Evolutionary conservation across 371 early-diverging fungal species (phyloP), one percentile per base, ranked within the genome.

Genomic region (Mucor lusitanicus): DNA sequence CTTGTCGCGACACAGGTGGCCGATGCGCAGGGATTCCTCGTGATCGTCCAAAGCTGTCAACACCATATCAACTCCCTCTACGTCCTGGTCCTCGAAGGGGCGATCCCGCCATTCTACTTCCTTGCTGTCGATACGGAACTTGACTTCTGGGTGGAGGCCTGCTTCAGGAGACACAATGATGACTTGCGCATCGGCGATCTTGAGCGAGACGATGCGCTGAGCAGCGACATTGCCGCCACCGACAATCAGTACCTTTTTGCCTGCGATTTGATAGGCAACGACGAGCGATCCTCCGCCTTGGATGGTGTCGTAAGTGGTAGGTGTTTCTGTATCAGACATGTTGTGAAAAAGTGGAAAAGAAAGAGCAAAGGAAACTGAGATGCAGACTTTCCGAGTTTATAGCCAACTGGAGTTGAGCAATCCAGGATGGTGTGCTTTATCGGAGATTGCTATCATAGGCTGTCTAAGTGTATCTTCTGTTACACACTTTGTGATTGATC

Each of bases 161-260:
- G 77, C 63, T n/a, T 79, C 78, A 0, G 92, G 91, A 9, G 88
- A 87, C 1, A 94, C 87, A 13, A 94, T 70, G 0, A 86, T 90
- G 28, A 96, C 90, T 37, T 65, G 70, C 8, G 94, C 94, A 71
- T 94, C 95, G 3, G 95, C 94, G 11, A 92, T 92, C 30, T 90
- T 84, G 9, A 91, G 87, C 44, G 90, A 91, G 61, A 89, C 85
- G 15, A 92, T 90, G 30, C 96, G 92, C 37, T 91, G 87, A 13
- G 93, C 92, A 6, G 96, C 95, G 11, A 91, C 91, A 56, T 83
- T 76, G 25, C 91, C 92, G 21, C 94, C 94, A 25, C 96, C 96
- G 3, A 96, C 91, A 67, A 96, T 89, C 19, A 96, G 80, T 23
- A 94, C 88, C 28, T 84, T 81, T 61, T 87, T 88, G 23, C 81